Conservation (phyloP, 106 monocot species). For the Dactylorhiza incarnata region DNA sequence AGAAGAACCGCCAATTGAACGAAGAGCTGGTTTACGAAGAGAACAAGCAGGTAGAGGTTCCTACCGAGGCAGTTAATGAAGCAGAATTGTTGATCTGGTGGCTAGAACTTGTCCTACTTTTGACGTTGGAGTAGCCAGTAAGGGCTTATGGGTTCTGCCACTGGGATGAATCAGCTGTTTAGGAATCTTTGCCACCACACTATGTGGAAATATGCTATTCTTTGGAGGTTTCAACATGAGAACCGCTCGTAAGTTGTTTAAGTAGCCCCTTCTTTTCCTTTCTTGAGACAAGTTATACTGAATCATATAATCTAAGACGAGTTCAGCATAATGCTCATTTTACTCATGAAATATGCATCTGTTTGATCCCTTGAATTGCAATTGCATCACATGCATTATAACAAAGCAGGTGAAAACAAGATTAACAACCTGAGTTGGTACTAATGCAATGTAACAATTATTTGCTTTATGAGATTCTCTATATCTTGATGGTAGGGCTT, state of each 20-base stretch:
- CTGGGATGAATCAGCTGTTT: constrained; percentile 29
- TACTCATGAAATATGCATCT: not conserved
- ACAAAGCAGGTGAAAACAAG: not conserved
- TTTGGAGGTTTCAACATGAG: constrained; percentile 47
- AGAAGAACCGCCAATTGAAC: constrained; percentile 42
- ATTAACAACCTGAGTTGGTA: not conserved
- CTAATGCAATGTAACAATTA: not conserved
- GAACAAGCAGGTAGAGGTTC: constrained; percentile 72
- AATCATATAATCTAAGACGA: not conserved
- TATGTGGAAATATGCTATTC: constrained; percentile 59
- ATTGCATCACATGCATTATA: not conserved
- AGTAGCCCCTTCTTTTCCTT: not conserved
- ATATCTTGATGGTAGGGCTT: not conserved
- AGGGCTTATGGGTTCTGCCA: constrained; percentile 25
- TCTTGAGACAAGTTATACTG: not conserved
- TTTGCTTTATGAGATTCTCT: not conserved
- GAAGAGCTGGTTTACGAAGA: constrained; percentile 49
- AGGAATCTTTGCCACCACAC: constrained; percentile 42
- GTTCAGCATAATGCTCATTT: not conserved
- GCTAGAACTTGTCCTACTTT: not conserved
- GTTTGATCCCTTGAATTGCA: not conserved
- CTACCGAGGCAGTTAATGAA: constrained; percentile 56
- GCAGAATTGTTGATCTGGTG: not conserved
- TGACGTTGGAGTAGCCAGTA: not conserved
- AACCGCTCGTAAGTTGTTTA: constrained; percentile 30